Evolutionary conservation across 805 yeast species (phyloP), one percentile per base, ranked within the genome.

Genomic region (Saccharomycopsis guyanensis): DNA sequence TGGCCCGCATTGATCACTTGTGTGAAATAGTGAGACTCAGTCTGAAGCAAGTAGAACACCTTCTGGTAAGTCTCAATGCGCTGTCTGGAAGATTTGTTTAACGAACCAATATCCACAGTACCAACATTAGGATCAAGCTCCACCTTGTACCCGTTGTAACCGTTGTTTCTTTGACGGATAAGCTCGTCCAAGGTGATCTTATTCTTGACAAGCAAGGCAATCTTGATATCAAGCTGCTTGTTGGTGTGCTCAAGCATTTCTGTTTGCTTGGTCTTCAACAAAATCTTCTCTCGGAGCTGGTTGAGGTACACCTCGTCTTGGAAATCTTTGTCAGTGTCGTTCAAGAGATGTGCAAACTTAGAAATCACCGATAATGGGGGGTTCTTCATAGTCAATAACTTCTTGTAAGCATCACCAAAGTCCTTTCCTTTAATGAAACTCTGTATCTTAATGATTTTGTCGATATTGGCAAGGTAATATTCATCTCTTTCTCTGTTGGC

Each of bases 351-450:
- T 2, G 89, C 84, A 63, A 88, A 93, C 46, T 78, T 80, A 55
- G 79, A 75, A 23, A 93, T 81, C 0, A 86, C 84, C 25, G 79
- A 65, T 39, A 93, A 63, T 0, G 94, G 86, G 0, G 97, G 97
- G 56, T 83, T 82, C 32, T 71, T 73, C 61, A 75, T 78, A 7
- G 76, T 72, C 41, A 86, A 75, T 46, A 93, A 66, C 2, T 86
- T 76, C 50, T 73, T 74, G 63, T 86, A 93, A 1, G 95, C 93
- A 27, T 68, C 71, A 6, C 81, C 81, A 47, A 82, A 80, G 46
- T 77, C 73, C 55, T 72, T 70, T 25, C 87, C 80, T 47, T 89
- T 74, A 46, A 91, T 72, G 34, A 70, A 69, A 40, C 86, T 80
- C 64, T 93, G 98, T 15, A 89, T 75, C 56, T 70, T 75, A 49